Base-by-base conservation (phyloP, 164 flowering plant genomes). In the Piper longum region DNA sequence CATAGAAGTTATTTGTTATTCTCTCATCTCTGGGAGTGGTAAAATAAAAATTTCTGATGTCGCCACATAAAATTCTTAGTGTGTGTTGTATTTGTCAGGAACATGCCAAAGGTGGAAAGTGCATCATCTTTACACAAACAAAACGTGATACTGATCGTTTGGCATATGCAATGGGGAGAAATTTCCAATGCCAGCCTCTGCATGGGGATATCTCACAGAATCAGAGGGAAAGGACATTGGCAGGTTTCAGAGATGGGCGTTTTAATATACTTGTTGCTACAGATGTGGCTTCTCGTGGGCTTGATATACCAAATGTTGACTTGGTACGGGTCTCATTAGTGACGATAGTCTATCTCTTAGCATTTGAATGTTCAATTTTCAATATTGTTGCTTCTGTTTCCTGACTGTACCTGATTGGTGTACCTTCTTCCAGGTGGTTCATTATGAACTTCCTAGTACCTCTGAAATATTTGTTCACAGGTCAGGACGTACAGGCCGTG, bases 401-500 rank as follows among this genome's bases (percentile, higher is more conserved):
- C 36, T 26, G 36, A 26, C 36, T 26, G 36, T 26, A 45, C 9
- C 52, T 55, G 36, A 13, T n/a, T 44, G 41, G 56, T 68, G 16
- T 59, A 16, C 5, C 16, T 13, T 43, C 16, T 56, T n/a, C 39
- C 71, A 91, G 96, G 73, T 89, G 13, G 77, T 92, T 63, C 96
- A 91, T 76, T 92, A 78, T 71, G 98, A 89, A 72, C 78, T 86
- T 67, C 96, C 95, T 61, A 83, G 63, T 76, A 65, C 79, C 19
- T 82, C 96, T 40, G 96, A 91, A 71, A 82, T 83, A 41, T 89
- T 91, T 78, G 95, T 92, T 70, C 98, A 92, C 76, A 82, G 98
- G 41, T 84, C 96, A 66, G 98, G 98, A 43, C 83, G 98, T 65
- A 92, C 98, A 59, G 98, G 98, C 9, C 98, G 98, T 62, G 95